phyloP scores from a whole-genome alignment of 371 early-diverging fungal genomes.

The Apophysomyces trapeziformis region DNA sequence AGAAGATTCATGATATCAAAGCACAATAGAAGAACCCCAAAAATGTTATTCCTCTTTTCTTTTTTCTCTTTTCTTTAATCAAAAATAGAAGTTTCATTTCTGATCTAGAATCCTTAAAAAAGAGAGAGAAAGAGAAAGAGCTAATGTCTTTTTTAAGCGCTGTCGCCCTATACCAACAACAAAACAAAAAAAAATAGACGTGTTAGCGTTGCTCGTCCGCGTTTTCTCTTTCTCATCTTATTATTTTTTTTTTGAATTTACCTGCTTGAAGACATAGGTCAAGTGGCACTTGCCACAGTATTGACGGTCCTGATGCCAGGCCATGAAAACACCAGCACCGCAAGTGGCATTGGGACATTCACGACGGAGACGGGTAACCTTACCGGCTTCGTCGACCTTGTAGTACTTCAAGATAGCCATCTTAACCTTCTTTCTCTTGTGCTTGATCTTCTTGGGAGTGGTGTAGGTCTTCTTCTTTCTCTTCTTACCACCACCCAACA shows the following conservation, averaged over 20 bases:
- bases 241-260: not conserved
- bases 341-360: conserved; percentile 93
- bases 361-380: conserved; percentile 96
- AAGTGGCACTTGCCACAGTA: conserved; percentile 81
- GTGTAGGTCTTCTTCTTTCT: conserved; percentile 98
- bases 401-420: conserved; percentile 96
- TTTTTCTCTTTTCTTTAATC: too few species aligned
- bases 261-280: conserved; percentile 59
- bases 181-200: conserved; percentile 12
- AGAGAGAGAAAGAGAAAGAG: conserved; percentile 6
- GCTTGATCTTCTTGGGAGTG: conserved; percentile 98
- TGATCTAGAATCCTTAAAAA: too few species aligned
- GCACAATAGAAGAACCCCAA: not conserved
- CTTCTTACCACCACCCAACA: conserved; percentile 94
- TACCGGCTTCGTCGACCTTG: conserved; percentile 94
- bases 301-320: conserved; percentile 95
- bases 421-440: conserved; percentile 98
- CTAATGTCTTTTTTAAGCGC: conserved; percentile 10
- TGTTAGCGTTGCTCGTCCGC: conserved; percentile 10
- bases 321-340: conserved; percentile 99
- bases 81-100: too few species aligned
- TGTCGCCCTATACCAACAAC: not conserved
- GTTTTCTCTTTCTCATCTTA: not conserved
- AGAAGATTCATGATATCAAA: conserved; percentile 22
- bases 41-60: too few species aligned